Conservation (phyloP, 129 eudicot genomes). For the Centella asiatica region DNA sequence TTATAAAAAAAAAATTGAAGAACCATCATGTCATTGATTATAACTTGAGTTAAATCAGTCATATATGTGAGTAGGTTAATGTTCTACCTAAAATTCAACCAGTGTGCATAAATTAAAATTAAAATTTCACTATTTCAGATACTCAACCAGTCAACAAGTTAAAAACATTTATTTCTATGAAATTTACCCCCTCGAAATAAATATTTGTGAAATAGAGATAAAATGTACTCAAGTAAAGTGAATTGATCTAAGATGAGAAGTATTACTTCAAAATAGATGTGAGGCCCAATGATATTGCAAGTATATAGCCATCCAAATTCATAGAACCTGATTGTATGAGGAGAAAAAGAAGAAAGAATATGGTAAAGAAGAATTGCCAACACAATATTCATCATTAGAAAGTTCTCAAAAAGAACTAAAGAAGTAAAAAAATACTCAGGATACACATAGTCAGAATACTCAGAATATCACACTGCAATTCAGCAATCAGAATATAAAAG, state of each 20-base stretch:
- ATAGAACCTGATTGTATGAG: slow-evolving; percentile 41
- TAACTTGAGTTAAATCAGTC: no score
- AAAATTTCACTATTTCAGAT: no score
- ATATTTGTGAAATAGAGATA: not conserved
- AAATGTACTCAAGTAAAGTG: not conserved
- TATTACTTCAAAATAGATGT: slow-evolving; percentile 73
- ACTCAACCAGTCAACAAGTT: no score
- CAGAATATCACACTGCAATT: not conserved
- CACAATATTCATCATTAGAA: not conserved
- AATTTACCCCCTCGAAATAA: not conserved
- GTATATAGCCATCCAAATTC: slow-evolving; percentile 55
- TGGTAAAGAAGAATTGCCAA: not conserved
- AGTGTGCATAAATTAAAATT: no score
- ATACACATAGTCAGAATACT: no score
- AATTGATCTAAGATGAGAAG: slow-evolving; percentile 8
- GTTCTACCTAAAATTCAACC: no score
- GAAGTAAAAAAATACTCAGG: no score
- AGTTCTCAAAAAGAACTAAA: not conserved
- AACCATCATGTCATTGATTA: no score
- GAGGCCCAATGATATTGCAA: slow-evolving; percentile 71
- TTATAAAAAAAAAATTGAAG: no score
- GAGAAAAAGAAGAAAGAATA: slow-evolving; percentile 2
- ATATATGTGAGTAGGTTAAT: no score
- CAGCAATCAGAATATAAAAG: not conserved
- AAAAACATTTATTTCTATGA: not conserved